These are phyloP conservation scores for Pichia sp. DNA, from an alignment of 1,139 yeast species.

Conservation along the genomic window DNA sequence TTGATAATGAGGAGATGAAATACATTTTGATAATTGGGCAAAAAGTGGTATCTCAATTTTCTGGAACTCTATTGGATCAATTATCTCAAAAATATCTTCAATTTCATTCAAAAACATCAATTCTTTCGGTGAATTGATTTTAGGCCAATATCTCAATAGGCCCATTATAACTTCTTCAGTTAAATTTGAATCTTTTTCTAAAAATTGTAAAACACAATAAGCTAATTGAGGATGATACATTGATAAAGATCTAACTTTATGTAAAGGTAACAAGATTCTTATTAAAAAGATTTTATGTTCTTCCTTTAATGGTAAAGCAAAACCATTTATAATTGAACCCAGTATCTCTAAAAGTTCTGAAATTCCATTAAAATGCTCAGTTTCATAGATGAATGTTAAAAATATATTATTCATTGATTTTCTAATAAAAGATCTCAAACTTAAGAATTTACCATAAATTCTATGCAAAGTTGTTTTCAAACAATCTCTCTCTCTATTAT, in stretches of 20 bases:
- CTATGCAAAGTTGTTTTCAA: slow-evolving; percentile 91
- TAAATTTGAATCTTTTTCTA: slow-evolving; percentile 85
- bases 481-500: slow-evolving; percentile 92
- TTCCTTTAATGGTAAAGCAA: slow-evolving; percentile 93
- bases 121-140: slow-evolving; percentile 89
- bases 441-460: slow-evolving; percentile 89
- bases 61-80: slow-evolving; percentile 87
- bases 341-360: slow-evolving; percentile 91
- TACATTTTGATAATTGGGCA: slow-evolving; percentile 90
- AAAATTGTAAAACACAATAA: slow-evolving; percentile 91
- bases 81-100: slow-evolving; percentile 93
- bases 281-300: slow-evolving; percentile 90
- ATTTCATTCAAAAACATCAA: slow-evolving; percentile 92
- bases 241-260: slow-evolving; percentile 81
- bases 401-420: slow-evolving; percentile 89
- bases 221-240: slow-evolving; percentile 95
- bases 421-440: slow-evolving; percentile 84
- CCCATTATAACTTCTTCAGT: slow-evolving; percentile 97
- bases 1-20: slow-evolving; percentile 93
- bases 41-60: slow-evolving; percentile 90
- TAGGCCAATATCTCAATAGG: slow-evolving; percentile 92
- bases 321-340: slow-evolving; percentile 95
- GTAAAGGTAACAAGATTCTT: slow-evolving; percentile 86
- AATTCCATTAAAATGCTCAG: slow-evolving; percentile 92
- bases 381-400: slow-evolving; percentile 88